Conservation (phyloP, 2,329 filamentous ascomycete genomes). For the Penicillium janthinellum region DNA sequence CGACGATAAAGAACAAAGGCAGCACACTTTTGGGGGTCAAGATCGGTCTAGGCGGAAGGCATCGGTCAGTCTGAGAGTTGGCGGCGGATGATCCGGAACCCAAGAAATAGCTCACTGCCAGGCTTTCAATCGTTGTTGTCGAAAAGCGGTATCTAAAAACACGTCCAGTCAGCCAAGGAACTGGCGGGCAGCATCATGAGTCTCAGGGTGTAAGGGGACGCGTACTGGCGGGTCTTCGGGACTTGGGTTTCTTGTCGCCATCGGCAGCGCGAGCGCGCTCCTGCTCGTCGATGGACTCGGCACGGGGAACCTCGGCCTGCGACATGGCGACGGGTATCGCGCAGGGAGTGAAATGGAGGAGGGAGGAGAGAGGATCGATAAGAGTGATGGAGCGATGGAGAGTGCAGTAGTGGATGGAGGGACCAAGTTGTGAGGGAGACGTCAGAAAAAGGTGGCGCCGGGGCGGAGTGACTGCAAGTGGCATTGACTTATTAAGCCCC, state of each 20-base stretch:
- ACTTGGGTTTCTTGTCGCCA: slow-evolving; percentile 79
- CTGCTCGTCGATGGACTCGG: slow-evolving; percentile 49
- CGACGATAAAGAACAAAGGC: slow-evolving; percentile 86
- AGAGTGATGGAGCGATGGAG: slow-evolving; percentile 10
- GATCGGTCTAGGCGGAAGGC: slow-evolving; percentile 68
- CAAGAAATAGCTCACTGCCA: slow-evolving; percentile 75
- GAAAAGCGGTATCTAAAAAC: slow-evolving; percentile 82
- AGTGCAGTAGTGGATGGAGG: neutral
- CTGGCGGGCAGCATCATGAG: neutral
- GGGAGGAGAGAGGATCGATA: slow-evolving; percentile 1
- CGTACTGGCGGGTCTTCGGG: slow-evolving; percentile 84
- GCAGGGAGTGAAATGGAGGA: slow-evolving; percentile 2
- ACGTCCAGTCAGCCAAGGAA: slow-evolving; percentile 18
- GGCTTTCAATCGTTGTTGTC: slow-evolving; percentile 95
- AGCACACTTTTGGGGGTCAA: slow-evolving; percentile 91
- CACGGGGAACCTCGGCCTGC: slow-evolving; percentile 41
- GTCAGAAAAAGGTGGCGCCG: slow-evolving; percentile 32
- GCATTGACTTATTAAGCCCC: slow-evolving; percentile 7
- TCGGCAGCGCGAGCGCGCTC: slow-evolving; percentile 42
- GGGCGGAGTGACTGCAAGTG: slow-evolving; percentile 16
- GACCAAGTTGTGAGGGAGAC: slow-evolving; percentile 18
- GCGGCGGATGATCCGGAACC: neutral
- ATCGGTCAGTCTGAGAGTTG: slow-evolving; percentile 13
- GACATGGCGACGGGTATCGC: slow-evolving; percentile 42
- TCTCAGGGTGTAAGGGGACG: slow-evolving; percentile 8